Percentiles rank a stretch among this genome's conserved stretches.
Conservation (phyloP, 352 stramenopile species). For the Halophytophthora polymorphica region DNA sequence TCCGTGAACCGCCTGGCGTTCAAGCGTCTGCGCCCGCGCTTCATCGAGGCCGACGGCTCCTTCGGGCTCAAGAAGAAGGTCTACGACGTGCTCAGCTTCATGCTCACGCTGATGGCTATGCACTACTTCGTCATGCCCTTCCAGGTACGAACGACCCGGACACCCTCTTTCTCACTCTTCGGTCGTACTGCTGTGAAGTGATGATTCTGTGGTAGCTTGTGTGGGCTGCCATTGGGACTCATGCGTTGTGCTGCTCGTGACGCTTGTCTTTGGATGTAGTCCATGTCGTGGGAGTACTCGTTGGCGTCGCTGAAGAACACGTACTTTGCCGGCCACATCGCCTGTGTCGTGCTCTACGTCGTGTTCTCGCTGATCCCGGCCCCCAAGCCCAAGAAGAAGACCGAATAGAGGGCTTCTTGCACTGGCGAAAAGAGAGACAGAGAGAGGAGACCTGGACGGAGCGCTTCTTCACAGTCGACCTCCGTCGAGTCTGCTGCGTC, state of each 20-base stretch:
- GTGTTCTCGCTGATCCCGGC: constrained; percentile 62
- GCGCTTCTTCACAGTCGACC: constrained; percentile 11
- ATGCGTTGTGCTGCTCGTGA: not conserved
- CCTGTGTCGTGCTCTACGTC: constrained; percentile 58
- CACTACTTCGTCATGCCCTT: constrained; percentile 78
- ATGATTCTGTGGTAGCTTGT: too few species aligned
- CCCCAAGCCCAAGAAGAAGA: constrained; percentile 57
- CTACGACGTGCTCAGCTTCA: constrained; percentile 53
- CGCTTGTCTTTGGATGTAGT: constrained; percentile 18
- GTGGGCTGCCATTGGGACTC: too few species aligned
- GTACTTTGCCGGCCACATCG: constrained; percentile 70
- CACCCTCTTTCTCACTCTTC: too few species aligned
- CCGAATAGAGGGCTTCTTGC: constrained; percentile 39
- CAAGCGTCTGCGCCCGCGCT: constrained; percentile 63
- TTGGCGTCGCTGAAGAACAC: constrained; percentile 60
- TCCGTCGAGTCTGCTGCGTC: too few species aligned
- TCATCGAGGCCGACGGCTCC: constrained; percentile 58
- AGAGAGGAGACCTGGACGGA: constrained; percentile 13
- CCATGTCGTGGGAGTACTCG: constrained; percentile 71
- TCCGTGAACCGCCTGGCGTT: constrained; percentile 63
- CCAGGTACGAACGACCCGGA: constrained; percentile 33
- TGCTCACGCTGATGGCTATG: constrained; percentile 47
- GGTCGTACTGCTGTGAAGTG: too few species aligned
- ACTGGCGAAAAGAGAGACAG: constrained; percentile 4
- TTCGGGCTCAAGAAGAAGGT: constrained; percentile 49